Conservation (phyloP, 768 basidiomycete species). For the Leucocoprinus birnbaumii region DNA sequence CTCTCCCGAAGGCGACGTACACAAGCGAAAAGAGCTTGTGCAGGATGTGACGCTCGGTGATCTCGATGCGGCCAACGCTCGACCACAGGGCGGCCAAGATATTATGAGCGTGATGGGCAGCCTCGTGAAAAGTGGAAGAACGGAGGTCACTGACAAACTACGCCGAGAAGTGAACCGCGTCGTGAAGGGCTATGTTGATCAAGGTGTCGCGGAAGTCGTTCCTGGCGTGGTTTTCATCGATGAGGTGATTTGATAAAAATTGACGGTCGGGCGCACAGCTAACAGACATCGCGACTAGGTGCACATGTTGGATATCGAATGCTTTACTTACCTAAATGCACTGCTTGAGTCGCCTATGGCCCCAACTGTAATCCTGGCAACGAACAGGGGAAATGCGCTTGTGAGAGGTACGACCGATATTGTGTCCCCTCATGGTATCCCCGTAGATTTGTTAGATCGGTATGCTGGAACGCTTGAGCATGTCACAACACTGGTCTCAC, state of each 20-base stretch:
- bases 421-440: constrained; percentile 88
- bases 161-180: constrained; percentile 96
- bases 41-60: constrained; percentile 96
- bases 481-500: constrained; percentile 9
- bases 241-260: constrained; percentile 60
- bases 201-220: constrained; percentile 96
- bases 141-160: constrained; percentile 96
- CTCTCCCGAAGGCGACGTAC: constrained; percentile 93
- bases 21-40: constrained; percentile 93
- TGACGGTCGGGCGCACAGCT: not conserved
- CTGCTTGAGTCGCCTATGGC: constrained; percentile 96
- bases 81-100: constrained; percentile 95
- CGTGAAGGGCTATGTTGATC: constrained; percentile 95
- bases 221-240: constrained; percentile 99
- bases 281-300: constrained; percentile 55
- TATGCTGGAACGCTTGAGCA: constrained; percentile 28
- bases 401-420: constrained; percentile 94
- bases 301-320: constrained; percentile 99
- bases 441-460: constrained; percentile 92
- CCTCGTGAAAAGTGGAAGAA: constrained; percentile 88
- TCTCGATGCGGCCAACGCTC: constrained; percentile 93
- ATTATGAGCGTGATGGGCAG: constrained; percentile 98
- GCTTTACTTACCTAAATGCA: constrained; percentile 97
- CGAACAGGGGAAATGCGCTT: constrained; percentile 89
- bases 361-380: constrained; percentile 95